Evolutionary conservation across 768 basidiomycete genomes (phyloP).

Genomic region (Mycena sanguinolenta): DNA sequence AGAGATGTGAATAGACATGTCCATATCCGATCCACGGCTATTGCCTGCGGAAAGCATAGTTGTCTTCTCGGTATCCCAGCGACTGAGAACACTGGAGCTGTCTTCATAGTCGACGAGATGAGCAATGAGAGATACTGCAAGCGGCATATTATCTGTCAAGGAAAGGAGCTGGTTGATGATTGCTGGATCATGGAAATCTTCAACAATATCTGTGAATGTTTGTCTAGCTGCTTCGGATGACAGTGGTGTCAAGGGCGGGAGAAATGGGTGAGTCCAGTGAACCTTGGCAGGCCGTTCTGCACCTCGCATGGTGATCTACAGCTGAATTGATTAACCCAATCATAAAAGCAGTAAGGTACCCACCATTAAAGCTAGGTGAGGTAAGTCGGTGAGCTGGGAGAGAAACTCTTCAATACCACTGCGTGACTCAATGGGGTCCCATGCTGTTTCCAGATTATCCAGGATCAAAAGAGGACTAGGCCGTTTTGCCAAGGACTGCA

Average conservation of each 20-base stretch:
- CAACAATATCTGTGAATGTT: not conserved
- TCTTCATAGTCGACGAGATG: slow-evolving; percentile 7
- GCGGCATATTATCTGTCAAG: slow-evolving; percentile 6
- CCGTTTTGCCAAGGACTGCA: not conserved
- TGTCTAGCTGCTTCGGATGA: not conserved
- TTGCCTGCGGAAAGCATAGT: not conserved
- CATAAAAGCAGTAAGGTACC: not conserved
- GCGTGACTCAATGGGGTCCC: not conserved
- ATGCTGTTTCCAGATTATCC: slow-evolving; percentile 5
- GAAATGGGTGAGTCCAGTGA: slow-evolving; percentile 2
- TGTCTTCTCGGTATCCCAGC: not conserved
- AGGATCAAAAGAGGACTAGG: not conserved
- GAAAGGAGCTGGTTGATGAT: not conserved
- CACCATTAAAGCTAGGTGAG: not conserved
- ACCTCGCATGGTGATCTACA: slow-evolving; percentile 1
- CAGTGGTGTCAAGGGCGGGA: not conserved
- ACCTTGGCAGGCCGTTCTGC: slow-evolving; percentile 4
- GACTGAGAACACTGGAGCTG: not conserved
- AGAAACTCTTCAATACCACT: not conserved
- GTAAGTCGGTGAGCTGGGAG: not conserved
- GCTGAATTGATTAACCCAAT: not conserved
- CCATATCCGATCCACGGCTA: not conserved
- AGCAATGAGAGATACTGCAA: not conserved
- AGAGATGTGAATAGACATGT: not conserved
- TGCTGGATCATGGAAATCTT: not conserved